These are phyloP conservation scores for Neurospora sp. DNA, from an alignment of 495 filamentous ascomycete genomes.

Conservation along the genomic window DNA sequence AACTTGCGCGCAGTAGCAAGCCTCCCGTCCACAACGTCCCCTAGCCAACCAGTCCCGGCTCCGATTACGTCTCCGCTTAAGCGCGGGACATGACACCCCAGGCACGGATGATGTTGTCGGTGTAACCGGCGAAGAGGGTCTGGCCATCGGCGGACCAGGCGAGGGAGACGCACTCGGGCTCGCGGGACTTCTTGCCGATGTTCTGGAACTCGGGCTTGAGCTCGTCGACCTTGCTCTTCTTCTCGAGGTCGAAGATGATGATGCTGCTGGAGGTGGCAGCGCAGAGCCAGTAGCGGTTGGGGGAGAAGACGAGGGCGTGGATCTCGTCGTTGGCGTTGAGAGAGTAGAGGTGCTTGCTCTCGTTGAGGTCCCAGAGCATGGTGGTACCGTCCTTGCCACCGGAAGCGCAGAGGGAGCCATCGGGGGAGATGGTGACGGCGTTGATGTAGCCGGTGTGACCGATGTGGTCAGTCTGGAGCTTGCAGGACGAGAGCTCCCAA, in stretches of 20 bases:
- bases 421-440: constrained; percentile 99
- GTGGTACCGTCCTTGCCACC: constrained; percentile 99
- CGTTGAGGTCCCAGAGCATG: constrained; percentile 99
- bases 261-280: constrained; percentile 92
- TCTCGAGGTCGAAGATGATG: constrained; percentile 99
- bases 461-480: constrained; percentile 99
- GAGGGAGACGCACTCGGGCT: constrained; percentile 94
- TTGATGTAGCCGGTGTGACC: constrained; percentile 99
- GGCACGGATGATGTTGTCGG: constrained; percentile 97
- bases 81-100: constrained; percentile 91
- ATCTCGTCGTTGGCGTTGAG: constrained; percentile 99
- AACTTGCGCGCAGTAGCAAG: constrained; percentile 14
- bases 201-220: constrained; percentile 96
- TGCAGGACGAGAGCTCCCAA: constrained; percentile 98
- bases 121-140: constrained; percentile 99
- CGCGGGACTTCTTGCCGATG: constrained; percentile 96
- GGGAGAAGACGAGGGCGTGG: constrained; percentile 99
- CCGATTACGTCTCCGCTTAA: constrained; percentile 26
- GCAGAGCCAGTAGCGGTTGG: constrained; percentile 99
- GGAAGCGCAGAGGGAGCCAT: constrained; percentile 97
- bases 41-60: constrained; percentile 6
- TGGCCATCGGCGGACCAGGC: constrained; percentile 98
- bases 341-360: constrained; percentile 99
- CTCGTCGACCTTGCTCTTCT: constrained; percentile 99
- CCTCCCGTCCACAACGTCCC: constrained; percentile 9